phyloP scores from a whole-genome alignment of 1,284 basidiomycete species.

The Cerioporus squamosus region DNA sequence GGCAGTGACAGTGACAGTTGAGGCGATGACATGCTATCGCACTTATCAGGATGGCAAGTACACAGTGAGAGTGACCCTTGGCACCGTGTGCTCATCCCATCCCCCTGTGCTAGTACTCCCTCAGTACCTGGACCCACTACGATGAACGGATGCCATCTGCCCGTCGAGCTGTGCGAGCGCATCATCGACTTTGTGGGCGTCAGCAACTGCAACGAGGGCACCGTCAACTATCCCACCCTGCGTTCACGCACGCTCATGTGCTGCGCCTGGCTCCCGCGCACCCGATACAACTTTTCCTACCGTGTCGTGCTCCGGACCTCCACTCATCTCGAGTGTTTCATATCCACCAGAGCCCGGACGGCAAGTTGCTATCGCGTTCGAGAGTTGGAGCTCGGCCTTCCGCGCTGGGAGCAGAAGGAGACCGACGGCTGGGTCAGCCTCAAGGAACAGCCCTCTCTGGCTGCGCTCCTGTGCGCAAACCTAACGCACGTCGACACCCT shows the following conservation, averaged over 20 bases:
- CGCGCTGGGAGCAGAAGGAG: not conserved
- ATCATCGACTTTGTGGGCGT: slow-evolving; percentile 36
- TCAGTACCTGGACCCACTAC: not conserved
- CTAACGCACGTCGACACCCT: not conserved
- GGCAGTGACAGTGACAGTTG: no score
- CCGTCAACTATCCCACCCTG: slow-evolving; percentile 31
- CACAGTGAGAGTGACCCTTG: no score
- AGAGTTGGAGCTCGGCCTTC: not conserved
- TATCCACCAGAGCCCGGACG: not conserved
- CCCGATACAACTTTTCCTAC: slow-evolving; percentile 37
- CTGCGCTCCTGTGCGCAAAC: not conserved
- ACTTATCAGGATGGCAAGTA: no score
- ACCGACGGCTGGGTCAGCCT: not conserved
- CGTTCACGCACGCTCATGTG: slow-evolving; percentile 37
- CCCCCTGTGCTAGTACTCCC: not conserved
- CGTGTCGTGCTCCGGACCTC: not conserved
- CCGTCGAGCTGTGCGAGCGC: slow-evolving; percentile 33
- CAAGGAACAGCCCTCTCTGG: not conserved
- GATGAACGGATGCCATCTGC: not conserved
- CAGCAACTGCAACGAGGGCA: not conserved
- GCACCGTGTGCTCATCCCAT: no score
- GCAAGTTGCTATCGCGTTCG: not conserved
- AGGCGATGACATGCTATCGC: no score
- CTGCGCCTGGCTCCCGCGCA: slow-evolving; percentile 36
- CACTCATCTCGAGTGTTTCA: not conserved